phyloP scores from a whole-genome alignment of 805 yeast genomes.

The Starmerella kuoi region DNA sequence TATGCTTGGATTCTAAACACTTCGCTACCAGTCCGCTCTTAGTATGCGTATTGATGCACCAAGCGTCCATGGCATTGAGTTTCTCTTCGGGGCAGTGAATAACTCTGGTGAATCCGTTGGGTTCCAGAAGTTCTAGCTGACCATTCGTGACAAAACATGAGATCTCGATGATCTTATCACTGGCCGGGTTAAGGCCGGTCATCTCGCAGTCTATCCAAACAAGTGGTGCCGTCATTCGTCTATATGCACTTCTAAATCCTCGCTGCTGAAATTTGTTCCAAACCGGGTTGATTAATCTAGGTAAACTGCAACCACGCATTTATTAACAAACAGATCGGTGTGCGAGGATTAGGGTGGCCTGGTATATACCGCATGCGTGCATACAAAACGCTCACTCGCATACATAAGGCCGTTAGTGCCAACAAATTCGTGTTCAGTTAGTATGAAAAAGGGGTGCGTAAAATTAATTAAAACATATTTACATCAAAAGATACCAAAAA shows the following conservation, averaged over 20 bases:
- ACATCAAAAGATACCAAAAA: too few relatives aligned
- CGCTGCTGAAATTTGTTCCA: background rate
- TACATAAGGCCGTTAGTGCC: too few relatives aligned
- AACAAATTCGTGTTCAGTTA: too few relatives aligned
- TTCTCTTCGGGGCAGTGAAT: slow-evolving; percentile 51
- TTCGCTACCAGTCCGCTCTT: slow-evolving; percentile 60
- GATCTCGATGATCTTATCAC: slow-evolving; percentile 78
- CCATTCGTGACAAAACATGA: slow-evolving; percentile 87
- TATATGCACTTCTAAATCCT: too few relatives aligned
- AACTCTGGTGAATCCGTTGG: slow-evolving; percentile 65
- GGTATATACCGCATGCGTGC: too few relatives aligned
- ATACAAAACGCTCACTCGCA: too few relatives aligned
- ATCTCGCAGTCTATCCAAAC: slow-evolving; percentile 98
- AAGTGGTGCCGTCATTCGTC: slow-evolving; percentile 27
- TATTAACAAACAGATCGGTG: too few relatives aligned
- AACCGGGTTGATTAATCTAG: background rate
- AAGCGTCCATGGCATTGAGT: slow-evolving; percentile 66
- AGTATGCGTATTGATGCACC: slow-evolving; percentile 82
- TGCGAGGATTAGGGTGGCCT: too few relatives aligned
- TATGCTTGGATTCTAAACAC: slow-evolving; percentile 44
- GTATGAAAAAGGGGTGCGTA: too few relatives aligned
- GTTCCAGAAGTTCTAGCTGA: slow-evolving; percentile 54
- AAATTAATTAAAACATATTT: too few relatives aligned
- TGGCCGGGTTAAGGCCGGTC: slow-evolving; percentile 77
- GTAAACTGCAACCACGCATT: too few relatives aligned